Conservation (phyloP, 139 green algal genomes). For the Mychonastes homosphaera region DNA sequence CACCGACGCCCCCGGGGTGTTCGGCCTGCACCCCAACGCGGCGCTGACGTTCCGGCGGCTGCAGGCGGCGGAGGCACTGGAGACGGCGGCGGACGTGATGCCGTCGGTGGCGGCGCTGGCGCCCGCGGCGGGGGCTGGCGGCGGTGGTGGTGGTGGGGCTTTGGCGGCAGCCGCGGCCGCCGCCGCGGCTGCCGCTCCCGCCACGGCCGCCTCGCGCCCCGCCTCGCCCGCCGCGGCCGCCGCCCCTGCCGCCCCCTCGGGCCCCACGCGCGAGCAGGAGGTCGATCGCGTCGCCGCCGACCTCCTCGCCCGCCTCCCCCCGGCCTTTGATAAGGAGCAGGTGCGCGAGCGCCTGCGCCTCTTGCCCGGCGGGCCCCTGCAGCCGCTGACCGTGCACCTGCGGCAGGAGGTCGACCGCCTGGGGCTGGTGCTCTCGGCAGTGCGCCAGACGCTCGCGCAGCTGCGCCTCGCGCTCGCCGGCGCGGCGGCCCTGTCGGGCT, state of each 20-base stretch:
- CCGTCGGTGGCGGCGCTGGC: too few relatives aligned
- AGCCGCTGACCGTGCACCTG: conserved; percentile 84
- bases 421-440: conserved; percentile 59
- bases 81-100: too few relatives aligned
- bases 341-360: conserved; percentile 76
- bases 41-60: conserved; percentile 87
- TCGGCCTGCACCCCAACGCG: conserved; percentile 88
- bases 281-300: conserved; percentile 11
- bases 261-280: too few relatives aligned
- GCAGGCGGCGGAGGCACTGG: conserved; percentile 43
- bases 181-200: too few relatives aligned
- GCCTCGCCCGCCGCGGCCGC: too few relatives aligned
- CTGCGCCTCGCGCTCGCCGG: conserved; percentile 77
- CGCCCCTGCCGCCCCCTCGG: too few relatives aligned
- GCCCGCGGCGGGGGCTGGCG: background rate
- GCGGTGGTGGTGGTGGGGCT: background rate
- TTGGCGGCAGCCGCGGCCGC: too few relatives aligned
- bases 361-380: conserved; percentile 58
- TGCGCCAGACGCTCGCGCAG: conserved; percentile 58
- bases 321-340: conserved; percentile 77
- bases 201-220: too few relatives aligned
- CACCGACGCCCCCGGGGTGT: conserved; percentile 73
- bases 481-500: conserved; percentile 31
- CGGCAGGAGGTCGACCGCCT: conserved; percentile 88
- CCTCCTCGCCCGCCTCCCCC: conserved; percentile 36